Base-by-base conservation (phyloP, 164 flowering plant species). In the Umbellularia californica region DNA sequence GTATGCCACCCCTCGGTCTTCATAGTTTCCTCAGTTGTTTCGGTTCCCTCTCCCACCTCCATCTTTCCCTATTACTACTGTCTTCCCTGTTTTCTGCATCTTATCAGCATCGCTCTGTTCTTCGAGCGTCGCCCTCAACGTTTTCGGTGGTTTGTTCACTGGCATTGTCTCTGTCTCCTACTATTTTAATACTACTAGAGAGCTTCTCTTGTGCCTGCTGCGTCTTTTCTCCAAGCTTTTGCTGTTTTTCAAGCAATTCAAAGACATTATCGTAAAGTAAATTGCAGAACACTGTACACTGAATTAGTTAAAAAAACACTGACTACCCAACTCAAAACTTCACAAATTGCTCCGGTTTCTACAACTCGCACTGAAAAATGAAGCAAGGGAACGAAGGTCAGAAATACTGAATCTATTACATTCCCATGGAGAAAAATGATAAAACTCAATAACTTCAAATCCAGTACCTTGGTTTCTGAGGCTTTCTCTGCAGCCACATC, bases 391-490 rank as follows among this genome's bases (percentile, higher is more conserved):
- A 15, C 0, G 60, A 1, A 5, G 20, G 60, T 55, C n/a, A 3
- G 60, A 41, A 41, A 9, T 41, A 9, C 11, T 41, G 5, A 15
- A 55, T 55, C 20, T 17, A 55, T 55, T 20, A 55, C 60, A 55
- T 55, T 55, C 4, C 6, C 12, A 17, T 55, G 13, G n/a, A 13
- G 20, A 15, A 55, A 55, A 55, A 19, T 14, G 60, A 20, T 3
- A 55, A 55, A 55, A 55, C 13, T 55, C 20, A 66, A 9, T 10
- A 9, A 28, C 13, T 24, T 23, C 23, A 12, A 28, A 27, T 22
- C 33, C 19, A 17, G 24, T 30, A 84, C 88, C 85, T 79, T 67
- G 3, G 19, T 13, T 68, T 58, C 78, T 20, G 78, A 52, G 55
- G 76, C 60, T 23, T 23, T 63, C 9, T 51, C 17, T 51, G 10